These are phyloP conservation scores for Pleurotus ostreatus DNA, from an alignment of 768 basidiomycete genomes.

Conservation along the genomic window DNA sequence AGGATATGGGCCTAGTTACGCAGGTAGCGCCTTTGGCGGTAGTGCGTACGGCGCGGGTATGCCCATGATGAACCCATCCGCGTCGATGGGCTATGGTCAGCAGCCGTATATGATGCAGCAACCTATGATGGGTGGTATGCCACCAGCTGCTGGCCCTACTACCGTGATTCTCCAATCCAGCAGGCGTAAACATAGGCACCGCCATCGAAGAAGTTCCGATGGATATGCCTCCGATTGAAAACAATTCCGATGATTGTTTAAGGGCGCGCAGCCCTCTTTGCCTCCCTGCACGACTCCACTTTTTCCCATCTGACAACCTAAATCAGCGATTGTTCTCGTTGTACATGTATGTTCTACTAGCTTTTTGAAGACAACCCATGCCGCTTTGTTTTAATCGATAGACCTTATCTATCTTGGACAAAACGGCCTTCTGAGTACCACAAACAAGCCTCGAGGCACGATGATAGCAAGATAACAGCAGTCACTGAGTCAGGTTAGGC, in stretches of 20 bases:
- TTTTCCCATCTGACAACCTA: no score
- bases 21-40: constrained; percentile 1
- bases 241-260: background rate
- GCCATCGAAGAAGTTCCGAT: constrained; percentile 4
- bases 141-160: background rate
- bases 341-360: no score
- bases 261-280: no score
- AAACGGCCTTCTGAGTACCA: no score
- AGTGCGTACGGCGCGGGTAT: constrained; percentile 1
- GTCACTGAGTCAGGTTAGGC: background rate
- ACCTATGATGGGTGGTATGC: constrained; percentile 5
- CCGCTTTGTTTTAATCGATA: no score
- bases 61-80: constrained; percentile 7
- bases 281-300: no score
- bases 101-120: constrained; percentile 5
- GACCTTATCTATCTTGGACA: no score
- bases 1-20: constrained; percentile 5
- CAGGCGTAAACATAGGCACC: constrained; percentile 9
- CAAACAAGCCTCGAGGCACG: background rate
- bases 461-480: background rate
- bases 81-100: constrained; percentile 4
- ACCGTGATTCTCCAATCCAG: constrained; percentile 2
- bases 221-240: constrained; percentile 6
- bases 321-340: no score
- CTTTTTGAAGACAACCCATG: no score